phyloP scores from a whole-genome alignment of 805 yeast genomes.

The Candida ficus region DNA sequence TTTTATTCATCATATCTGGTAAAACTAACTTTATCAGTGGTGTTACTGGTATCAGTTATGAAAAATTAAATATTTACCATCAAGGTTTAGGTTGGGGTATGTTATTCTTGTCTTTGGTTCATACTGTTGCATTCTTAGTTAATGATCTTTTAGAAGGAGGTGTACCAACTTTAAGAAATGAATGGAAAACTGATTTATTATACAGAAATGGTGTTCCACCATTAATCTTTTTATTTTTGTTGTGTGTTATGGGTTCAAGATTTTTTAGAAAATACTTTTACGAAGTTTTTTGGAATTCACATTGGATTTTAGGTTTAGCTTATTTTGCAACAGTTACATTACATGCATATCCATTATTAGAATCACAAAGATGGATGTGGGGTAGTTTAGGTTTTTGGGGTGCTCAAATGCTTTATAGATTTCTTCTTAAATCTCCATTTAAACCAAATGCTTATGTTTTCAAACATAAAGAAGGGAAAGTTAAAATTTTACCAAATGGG shows the following conservation, averaged over 20 bases:
- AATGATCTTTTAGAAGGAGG: slow-evolving; percentile 51
- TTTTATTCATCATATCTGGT: slow-evolving; percentile 44
- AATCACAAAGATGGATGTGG: too few relatives aligned
- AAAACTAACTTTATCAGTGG: slow-evolving; percentile 45
- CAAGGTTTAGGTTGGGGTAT: slow-evolving; percentile 37
- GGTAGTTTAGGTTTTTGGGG: slow-evolving; percentile 50
- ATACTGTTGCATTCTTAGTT: slow-evolving; percentile 43
- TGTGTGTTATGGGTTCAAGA: slow-evolving; percentile 41
- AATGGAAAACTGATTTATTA: slow-evolving; percentile 20
- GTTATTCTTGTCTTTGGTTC: slow-evolving; percentile 41
- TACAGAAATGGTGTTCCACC: slow-evolving; percentile 45
- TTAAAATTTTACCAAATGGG: slow-evolving; percentile 23
- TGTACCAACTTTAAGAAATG: slow-evolving; percentile 15
- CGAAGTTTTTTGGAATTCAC: slow-evolving; percentile 45
- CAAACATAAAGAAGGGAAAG: slow-evolving; percentile 33
- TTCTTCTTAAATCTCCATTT: slow-evolving; percentile 39
- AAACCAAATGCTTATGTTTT: slow-evolving; percentile 38
- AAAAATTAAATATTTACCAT: slow-evolving; percentile 47
- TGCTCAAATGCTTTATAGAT: slow-evolving; percentile 42
- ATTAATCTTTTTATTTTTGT: slow-evolving; percentile 36
- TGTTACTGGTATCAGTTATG: slow-evolving; percentile 51
- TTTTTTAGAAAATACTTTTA: slow-evolving; percentile 36
- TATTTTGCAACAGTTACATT: slow-evolving; percentile 41
- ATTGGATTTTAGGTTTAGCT: slow-evolving; percentile 49
- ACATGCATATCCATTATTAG: too few relatives aligned